Evolutionary conservation across 352 stramenopile species (phyloP).

Genomic region (Phytophthora niederhauseri): DNA sequence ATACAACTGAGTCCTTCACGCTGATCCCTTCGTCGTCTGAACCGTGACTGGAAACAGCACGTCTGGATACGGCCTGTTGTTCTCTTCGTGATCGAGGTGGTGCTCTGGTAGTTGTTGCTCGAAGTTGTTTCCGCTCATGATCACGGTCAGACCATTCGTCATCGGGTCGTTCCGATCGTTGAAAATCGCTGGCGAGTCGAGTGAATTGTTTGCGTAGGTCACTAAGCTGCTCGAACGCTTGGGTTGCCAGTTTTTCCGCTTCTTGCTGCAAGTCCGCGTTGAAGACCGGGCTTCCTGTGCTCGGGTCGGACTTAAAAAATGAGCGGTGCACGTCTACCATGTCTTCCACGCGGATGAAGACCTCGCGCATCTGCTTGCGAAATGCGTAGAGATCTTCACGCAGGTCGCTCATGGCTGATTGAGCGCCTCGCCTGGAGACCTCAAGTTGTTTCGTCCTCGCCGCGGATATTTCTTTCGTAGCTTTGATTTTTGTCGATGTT

Average conservation of each 20-base stretch:
- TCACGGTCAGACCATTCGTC: not conserved
- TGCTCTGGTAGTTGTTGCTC: not conserved
- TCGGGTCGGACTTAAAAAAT: conserved; percentile 59
- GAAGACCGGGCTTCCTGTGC: conserved; percentile 42
- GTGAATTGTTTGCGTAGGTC: conserved; percentile 47
- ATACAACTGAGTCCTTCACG: not conserved
- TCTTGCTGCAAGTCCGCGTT: conserved; percentile 33
- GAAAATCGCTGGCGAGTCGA: conserved; percentile 36
- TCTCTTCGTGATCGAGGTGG: not conserved
- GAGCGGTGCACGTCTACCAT: conserved; percentile 70
- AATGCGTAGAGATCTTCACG: conserved; percentile 68
- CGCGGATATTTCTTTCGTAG: not conserved
- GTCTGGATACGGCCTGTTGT: not conserved
- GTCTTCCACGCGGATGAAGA: conserved; percentile 62
- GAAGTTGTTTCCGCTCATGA: not conserved
- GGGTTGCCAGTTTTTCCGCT: conserved; percentile 36
- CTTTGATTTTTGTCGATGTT: not conserved
- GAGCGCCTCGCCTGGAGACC: not conserved
- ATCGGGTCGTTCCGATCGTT: conserved; percentile 9
- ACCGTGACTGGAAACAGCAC: not conserved
- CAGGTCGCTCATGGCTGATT: conserved; percentile 29
- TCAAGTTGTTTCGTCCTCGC: not conserved
- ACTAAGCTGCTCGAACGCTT: conserved; percentile 55
- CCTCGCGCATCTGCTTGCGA: conserved; percentile 63
- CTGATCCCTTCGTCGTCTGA: conserved; percentile 12